Evolutionary conservation across 495 filamentous ascomycete species (phyloP), one percentile per base, ranked within the genome.

Genomic region (Pseudevernia furfuracea): DNA sequence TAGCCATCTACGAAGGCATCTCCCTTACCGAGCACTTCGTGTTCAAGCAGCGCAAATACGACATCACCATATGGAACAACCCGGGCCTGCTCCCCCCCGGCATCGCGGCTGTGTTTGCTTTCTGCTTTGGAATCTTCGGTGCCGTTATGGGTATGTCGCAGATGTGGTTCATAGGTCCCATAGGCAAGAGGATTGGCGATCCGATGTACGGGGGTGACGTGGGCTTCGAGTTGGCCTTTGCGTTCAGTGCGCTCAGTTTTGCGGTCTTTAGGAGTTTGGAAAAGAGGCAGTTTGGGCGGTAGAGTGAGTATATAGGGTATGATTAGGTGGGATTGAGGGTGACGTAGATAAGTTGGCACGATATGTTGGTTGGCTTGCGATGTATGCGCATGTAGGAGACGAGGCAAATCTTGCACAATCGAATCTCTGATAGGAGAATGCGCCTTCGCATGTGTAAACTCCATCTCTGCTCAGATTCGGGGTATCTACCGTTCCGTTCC

Each of bases 111-210:
- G 66, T 85, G 15, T 59, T 79, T 10, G 87, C 89, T 1, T 91
- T 92, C 72, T 76, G 73, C 71, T 82, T 85, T 55, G 90, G 89
- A 43, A 71, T 91, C 59, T 78, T 81, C n/a, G 90, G 90, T 28
- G 87, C 90, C 65, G 77, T 90, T 10, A 79, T 85, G 19, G 89
- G 90, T 25, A 92, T 92, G 87, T 83, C 86, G 36, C 89, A 93
- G 73, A 71, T 78, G 0, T 92, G 89, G 88, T 92, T 76, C 68
- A 82, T 81, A 3, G 90, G 90, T 0, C 89, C 88, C 0, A 86
- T 95, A 62, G 87, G 85, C 4, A 77, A 77, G 61, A 75, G 85
- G 37, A 85, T 84, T 56, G 88, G 88, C 30, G 75, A 69, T 49
- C 73, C 76, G 4, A 74, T 73, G 3, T 82, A 69, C 67, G 87